Evolutionary conservation across 176 grass and related monocot genomes (phyloP), one percentile per base, ranked within the genome.

Genomic region (Chrysopogon serrulatus): DNA sequence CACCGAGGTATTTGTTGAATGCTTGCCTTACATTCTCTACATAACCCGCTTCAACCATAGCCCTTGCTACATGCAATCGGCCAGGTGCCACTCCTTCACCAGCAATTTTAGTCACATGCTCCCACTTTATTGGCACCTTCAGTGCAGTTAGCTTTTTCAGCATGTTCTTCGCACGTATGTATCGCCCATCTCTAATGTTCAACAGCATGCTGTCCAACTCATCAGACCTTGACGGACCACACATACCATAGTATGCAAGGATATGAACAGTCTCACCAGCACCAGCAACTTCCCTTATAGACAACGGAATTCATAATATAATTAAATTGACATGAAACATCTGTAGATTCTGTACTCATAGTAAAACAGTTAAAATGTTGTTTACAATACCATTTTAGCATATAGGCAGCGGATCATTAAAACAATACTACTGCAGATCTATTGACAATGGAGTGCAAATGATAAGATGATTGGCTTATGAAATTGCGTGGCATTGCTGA

Each of bases 171-270:
- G 96, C 91, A 13, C 93, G 93, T 45, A 73, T 2, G 31, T 96
- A 94, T 32, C 89, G 81, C 5, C 96, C 96, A 1, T 96, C 83
- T 94, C 96, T 92, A 76, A 99, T 99, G 76, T 80, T 87, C 15
- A 82, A 96, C 64, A 99, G 91, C 76, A 96, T 35, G 62, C 28
- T 83, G 44, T 99, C 93, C 83, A 96, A 77, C 53, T 96, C 89
- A 51, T 88, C 89, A 31, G 86, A 70, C 39, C 68, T 87, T 80
- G 96, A 92, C 28, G 93, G 93, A 45, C 96, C 96, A 42, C 89
- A 96, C 62, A 79, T 91, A 86, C 96, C 94, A 83, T 99, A 99
- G 81, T 99, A 99, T 83, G 96, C 93, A 79, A 99, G 91, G 80
- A 99, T 94, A 78, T 99, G 96, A 60, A 96, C 96, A 87, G 56